Conservation (phyloP, 345 rosid genomes). For the Leavenworthia alabamica region DNA sequence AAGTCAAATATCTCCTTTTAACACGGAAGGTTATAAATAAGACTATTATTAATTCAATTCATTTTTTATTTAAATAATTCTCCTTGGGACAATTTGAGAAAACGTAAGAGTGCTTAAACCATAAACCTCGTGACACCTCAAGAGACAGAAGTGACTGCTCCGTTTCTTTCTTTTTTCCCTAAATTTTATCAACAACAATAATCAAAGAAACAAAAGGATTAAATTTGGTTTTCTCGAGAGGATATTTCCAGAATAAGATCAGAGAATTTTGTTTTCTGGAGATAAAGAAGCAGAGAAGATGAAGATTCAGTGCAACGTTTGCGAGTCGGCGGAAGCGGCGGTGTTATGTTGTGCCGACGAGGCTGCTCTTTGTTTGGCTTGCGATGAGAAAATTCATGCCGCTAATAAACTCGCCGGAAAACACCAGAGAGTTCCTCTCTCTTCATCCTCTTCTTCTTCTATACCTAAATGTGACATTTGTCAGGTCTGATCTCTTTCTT, state of each 20-base stretch:
- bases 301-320: conserved; percentile 99
- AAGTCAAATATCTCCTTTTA: conserved; percentile 23
- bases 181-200: not conserved
- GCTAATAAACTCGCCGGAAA: conserved; percentile 96
- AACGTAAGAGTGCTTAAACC: conserved; percentile 34
- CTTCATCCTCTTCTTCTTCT: conserved; percentile 55
- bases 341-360: conserved; percentile 99
- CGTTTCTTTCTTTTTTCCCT: too few species aligned
- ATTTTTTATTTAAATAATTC: not conserved
- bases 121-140: conserved; percentile 20
- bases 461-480: conserved; percentile 94
- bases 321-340: conserved; percentile 85
- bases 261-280: too few species aligned
- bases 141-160: too few species aligned
- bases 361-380: conserved; percentile 90
- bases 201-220: too few species aligned
- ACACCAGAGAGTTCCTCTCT: conserved; percentile 87
- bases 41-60: not conserved
- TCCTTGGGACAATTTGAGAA: not conserved
- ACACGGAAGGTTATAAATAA: not conserved
- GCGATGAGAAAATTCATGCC: conserved; percentile 87
- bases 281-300: conserved; percentile 26
- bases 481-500: conserved; percentile 66
- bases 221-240: too few species aligned
- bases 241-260: too few species aligned